Evolutionary conservation across 1,284 basidiomycete species (phyloP), one percentile per base, ranked within the genome.

Genomic region (Fomes fomentarius): DNA sequence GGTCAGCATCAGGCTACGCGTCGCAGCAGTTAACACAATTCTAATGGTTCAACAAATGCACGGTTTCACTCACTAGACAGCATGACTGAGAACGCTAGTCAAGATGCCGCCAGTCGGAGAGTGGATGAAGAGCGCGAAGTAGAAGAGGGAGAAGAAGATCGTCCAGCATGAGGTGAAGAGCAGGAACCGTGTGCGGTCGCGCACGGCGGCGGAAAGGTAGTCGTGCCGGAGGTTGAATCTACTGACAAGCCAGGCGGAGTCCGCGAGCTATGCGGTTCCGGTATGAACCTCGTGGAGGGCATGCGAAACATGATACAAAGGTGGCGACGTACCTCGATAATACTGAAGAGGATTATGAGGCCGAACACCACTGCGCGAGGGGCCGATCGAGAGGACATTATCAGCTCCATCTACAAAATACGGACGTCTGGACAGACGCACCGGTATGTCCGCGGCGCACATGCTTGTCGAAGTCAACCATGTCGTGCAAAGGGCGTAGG

Each of bases 91-190:
- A 25, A 90, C 79, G 63, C 85, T 88, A 26, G 81, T 81, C 43
- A 87, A 39, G 24, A 80, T 51, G 11, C 75, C 79, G 8, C 77
- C 68, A 4, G 74, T 71, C 45, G 76, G 65, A n/a, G 63, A 66
- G 57, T 65, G 66, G 44, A 80, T 68, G 76, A 92, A 89, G 39
- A 85, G 68, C 14, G 73, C 57, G 47, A 83, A 67, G 67, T 82
- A 83, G 52, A 84, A 46, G 3, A 76, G 63, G 30, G 80, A 79
- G 52, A 85, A 74, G 45, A 84, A 61, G 6, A 86, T 70, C 1
- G 89, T 91, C 89, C 90, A 92, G 60, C 75, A 71, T 15, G 84
- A 85, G 19, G 75, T 67, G 73, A 92, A 91, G 21, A 89, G 76
- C 49, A 87, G 71, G 72, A 83, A 90, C 42, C 81, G 77, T 8